A percentile compares a stretch with the other conserved stretches of the same genome.
Conservation (phyloP, 495 filamentous ascomycete species). For the Barbatosphaeria neglecta region DNA sequence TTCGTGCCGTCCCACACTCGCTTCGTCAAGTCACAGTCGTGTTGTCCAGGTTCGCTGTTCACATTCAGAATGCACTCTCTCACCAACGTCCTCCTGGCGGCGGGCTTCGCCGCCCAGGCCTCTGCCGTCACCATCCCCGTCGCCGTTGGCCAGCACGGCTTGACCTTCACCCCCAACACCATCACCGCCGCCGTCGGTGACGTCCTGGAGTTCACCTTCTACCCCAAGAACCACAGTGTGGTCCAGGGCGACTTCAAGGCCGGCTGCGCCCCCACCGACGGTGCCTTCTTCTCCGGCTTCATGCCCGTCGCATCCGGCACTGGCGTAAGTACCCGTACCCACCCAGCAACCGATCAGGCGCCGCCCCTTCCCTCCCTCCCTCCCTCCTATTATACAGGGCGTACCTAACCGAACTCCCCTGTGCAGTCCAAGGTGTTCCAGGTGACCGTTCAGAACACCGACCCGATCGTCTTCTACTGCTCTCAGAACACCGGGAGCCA, state of each 20-base stretch:
- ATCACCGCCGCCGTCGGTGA: constrained; percentile 26
- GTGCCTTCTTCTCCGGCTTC: constrained; percentile 31
- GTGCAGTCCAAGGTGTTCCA: constrained; percentile 18
- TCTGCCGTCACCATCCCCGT: constrained; percentile 3
- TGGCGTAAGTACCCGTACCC: constrained; percentile 1
- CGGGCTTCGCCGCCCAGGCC: not conserved
- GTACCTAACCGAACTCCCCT: not conserved
- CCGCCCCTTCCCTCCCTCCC: not conserved
- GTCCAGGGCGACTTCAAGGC: constrained; percentile 26
- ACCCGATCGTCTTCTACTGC: constrained; percentile 43
- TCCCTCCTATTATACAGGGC: too few relatives aligned
- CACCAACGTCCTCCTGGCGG: constrained; percentile 6
- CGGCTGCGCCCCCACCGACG: constrained; percentile 28
- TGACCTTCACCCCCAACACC: constrained; percentile 2
- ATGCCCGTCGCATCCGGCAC: constrained; percentile 10
- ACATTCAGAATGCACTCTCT: not conserved
- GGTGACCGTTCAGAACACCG: constrained; percentile 35
- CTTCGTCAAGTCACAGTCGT: not conserved
- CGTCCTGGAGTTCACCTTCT: constrained; percentile 36
- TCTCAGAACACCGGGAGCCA: constrained; percentile 8
- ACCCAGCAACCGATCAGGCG: not conserved
- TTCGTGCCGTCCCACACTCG: not conserved
- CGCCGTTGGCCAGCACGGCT: constrained; percentile 2
- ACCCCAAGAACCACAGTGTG: constrained; percentile 31
- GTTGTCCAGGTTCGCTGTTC: not conserved